A percentile compares a stretch with the other conserved stretches of the same genome.
phyloP scores from a whole-genome alignment of 2,329 filamentous ascomycete genomes.

The Hypoxylon sp. region DNA sequence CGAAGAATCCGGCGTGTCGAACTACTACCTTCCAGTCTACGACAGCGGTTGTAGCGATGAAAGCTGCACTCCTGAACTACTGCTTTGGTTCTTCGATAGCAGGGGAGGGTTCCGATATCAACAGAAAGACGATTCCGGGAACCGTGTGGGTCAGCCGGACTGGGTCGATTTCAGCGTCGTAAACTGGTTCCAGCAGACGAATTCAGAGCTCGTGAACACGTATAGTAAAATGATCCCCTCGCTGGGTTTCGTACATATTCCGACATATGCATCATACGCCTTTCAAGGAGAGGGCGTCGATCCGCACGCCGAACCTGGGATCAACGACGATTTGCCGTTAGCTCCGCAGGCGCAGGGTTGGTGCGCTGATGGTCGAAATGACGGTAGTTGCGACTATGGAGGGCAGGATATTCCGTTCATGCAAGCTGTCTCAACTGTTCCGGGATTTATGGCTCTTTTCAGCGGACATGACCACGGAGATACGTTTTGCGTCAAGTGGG shows the following conservation, averaged over 20 bases:
- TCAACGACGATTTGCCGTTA: slow-evolving; percentile 62
- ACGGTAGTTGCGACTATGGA: slow-evolving; percentile 60
- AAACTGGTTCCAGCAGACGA: slow-evolving; percentile 61
- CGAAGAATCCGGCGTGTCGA: slow-evolving; percentile 59
- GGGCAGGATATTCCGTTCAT: slow-evolving; percentile 74
- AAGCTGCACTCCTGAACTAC: slow-evolving; percentile 58
- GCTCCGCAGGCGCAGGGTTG: slow-evolving; percentile 62
- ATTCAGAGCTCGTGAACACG: slow-evolving; percentile 50
- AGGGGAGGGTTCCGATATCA: slow-evolving; percentile 70
- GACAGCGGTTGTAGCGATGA: slow-evolving; percentile 53
- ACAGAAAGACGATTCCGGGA: slow-evolving; percentile 51
- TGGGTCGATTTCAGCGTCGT: slow-evolving; percentile 65
- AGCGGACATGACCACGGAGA: slow-evolving; percentile 77
- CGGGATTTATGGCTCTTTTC: slow-evolving; percentile 71
- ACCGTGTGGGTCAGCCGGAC: slow-evolving; percentile 57
- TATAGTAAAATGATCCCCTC: slow-evolving; percentile 60
- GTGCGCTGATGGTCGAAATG: slow-evolving; percentile 59
- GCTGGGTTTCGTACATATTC: slow-evolving; percentile 66
- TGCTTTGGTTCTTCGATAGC: slow-evolving; percentile 82
- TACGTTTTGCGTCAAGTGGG: slow-evolving; percentile 70
- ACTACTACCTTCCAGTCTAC: slow-evolving; percentile 65
- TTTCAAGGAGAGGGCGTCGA: slow-evolving; percentile 59
- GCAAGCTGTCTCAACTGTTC: slow-evolving; percentile 69
- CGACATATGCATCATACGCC: slow-evolving; percentile 60
- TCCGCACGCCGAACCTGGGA: slow-evolving; percentile 59